These are phyloP conservation scores for Conidiobolus incongruus DNA, from an alignment of 371 early-diverging fungal species.

Conservation along the genomic window DNA sequence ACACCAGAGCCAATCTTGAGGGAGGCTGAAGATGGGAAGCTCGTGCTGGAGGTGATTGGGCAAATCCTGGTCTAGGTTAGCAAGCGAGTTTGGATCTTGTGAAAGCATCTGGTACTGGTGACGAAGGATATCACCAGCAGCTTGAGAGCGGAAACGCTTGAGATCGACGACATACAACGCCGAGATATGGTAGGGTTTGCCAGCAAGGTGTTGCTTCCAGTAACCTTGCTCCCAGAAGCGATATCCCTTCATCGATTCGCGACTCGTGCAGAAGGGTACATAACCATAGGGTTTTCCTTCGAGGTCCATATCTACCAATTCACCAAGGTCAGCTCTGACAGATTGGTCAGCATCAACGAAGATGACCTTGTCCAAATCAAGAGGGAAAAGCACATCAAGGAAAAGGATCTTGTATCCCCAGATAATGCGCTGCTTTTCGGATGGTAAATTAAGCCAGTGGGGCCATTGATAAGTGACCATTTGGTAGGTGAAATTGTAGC, in stretches of 20 bases:
- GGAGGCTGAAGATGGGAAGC: slow-evolving; percentile 77
- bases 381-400: slow-evolving; percentile 87
- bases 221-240: slow-evolving; percentile 93
- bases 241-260: slow-evolving; percentile 86
- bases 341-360: slow-evolving; percentile 95
- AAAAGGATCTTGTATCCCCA: slow-evolving; percentile 98
- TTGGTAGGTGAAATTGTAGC: slow-evolving; percentile 71
- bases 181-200: slow-evolving; percentile 84
- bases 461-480: slow-evolving; percentile 96
- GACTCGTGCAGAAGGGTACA: slow-evolving; percentile 81
- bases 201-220: slow-evolving; percentile 70
- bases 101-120: slow-evolving; percentile 80
- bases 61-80: slow-evolving; percentile 91
- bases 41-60: slow-evolving; percentile 86
- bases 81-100: slow-evolving; percentile 67
- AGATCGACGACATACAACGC: slow-evolving; percentile 89
- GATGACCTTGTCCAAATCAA: slow-evolving; percentile 81
- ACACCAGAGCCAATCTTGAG: slow-evolving; percentile 92
- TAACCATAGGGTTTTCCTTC: slow-evolving; percentile 86
- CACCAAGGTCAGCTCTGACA: slow-evolving; percentile 79
- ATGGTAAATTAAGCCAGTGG: slow-evolving; percentile 77
- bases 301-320: slow-evolving; percentile 74
- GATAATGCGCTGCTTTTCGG: slow-evolving; percentile 85
- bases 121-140: slow-evolving; percentile 83
- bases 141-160: slow-evolving; percentile 67